These are phyloP conservation scores for Posidonia australis DNA, from an alignment of 106 monocot species.

Conservation along the genomic window DNA sequence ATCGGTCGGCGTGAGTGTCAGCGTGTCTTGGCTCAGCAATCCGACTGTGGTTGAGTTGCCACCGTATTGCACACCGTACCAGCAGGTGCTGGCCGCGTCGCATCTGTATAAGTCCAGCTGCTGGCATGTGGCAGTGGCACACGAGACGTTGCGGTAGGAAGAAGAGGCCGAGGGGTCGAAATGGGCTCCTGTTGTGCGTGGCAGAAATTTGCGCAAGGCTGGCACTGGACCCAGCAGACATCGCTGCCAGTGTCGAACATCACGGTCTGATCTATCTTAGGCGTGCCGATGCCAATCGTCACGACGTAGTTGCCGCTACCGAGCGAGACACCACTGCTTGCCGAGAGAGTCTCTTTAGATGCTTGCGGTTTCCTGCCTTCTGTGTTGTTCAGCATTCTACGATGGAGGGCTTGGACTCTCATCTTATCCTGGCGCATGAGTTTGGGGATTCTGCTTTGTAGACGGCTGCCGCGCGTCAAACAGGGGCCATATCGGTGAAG, in stretches of 20 bases:
- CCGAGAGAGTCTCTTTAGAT: no score
- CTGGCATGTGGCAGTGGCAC: neutral
- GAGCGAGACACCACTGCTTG: neutral
- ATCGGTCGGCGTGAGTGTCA: neutral
- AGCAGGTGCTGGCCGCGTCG: neutral
- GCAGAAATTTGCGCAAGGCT: constrained; percentile 1
- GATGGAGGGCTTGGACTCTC: no score
- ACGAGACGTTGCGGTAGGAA: constrained; percentile 9
- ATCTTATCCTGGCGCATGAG: no score
- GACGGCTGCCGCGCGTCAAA: no score
- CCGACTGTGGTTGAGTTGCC: constrained; percentile 4
- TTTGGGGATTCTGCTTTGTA: no score
- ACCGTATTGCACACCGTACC: constrained; percentile 7
- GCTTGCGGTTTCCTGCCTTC: no score
- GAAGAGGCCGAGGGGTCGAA: constrained; percentile 12
- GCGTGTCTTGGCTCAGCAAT: constrained; percentile 5
- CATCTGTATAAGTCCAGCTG: neutral
- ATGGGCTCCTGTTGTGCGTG: constrained; percentile 5
- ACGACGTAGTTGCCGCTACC: constrained; percentile 11
- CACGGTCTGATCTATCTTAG: constrained; percentile 8
- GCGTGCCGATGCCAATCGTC: constrained; percentile 14
- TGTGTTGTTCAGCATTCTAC: no score
- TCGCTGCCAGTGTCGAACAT: constrained; percentile 14
- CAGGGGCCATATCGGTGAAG: no score
- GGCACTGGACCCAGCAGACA: constrained; percentile 18